Percentiles rank a stretch among this genome's conserved stretches.
Evolutionary conservation across 2,329 filamentous ascomycete species (phyloP).

Genomic region (Xylaria sp.): DNA sequence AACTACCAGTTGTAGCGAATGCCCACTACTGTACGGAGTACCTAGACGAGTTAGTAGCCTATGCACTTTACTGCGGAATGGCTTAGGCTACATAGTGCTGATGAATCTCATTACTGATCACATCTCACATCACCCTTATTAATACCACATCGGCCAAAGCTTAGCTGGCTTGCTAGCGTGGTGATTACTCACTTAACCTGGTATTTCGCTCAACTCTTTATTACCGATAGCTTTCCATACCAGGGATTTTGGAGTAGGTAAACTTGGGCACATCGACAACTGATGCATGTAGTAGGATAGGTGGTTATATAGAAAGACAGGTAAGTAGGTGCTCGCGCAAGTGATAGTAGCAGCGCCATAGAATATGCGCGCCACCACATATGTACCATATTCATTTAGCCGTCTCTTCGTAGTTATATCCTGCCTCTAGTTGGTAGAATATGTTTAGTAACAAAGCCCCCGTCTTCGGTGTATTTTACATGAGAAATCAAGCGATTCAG

Average conservation of each 20-base stretch:
- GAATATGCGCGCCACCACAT: constrained; percentile 9
- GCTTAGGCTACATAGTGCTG: neutral
- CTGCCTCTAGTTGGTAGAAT: constrained; percentile 10
- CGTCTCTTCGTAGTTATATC: constrained; percentile 15
- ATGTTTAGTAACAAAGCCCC: constrained; percentile 1
- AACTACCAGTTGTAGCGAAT: neutral
- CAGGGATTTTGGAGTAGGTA: neutral
- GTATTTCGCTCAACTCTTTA: neutral
- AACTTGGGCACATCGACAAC: neutral
- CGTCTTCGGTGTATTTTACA: constrained; percentile 17
- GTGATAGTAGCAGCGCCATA: constrained; percentile 12
- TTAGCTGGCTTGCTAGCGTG: neutral
- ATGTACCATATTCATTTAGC: constrained; percentile 16
- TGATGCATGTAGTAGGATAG: neutral
- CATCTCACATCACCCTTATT: constrained; percentile 1
- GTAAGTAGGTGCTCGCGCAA: neutral
- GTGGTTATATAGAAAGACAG: neutral
- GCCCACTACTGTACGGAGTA: too few species aligned
- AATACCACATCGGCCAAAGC: neutral
- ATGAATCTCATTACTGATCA: constrained; percentile 16
- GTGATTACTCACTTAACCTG: constrained; percentile 2
- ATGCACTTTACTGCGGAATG: neutral
- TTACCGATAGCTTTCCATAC: neutral
- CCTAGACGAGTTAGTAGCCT: neutral
- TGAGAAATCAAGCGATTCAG: neutral